Base-by-base conservation (phyloP, 1,284 basidiomycete species). In the Boletus smithii region DNA sequence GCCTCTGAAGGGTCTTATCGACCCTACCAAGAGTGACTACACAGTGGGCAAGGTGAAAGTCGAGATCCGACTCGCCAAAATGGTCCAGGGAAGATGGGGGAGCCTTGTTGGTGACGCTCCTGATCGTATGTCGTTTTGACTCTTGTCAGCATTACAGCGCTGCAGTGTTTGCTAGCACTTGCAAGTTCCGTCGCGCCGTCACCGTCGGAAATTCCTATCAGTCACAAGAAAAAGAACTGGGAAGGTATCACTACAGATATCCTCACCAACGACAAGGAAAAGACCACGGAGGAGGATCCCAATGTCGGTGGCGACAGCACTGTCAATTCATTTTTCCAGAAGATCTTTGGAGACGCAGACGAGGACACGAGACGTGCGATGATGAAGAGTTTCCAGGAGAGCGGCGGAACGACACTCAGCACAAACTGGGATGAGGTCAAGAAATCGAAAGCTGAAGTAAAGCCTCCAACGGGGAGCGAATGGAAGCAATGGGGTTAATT, bases 381-480 rank as follows among this genome's bases (percentile, higher is more conserved):
- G 92, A 83, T 97, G 82, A 97, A 97, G 78, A 93, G 90, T 64
- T 97, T 90, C 65, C 77, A 79, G 49, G 92, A 95, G 72, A 91
- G 88, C 56, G 91, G 91, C 7, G 92, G 94, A 3, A 97, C 94
- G 8, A 85, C 91, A 0, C 74, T 97, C 36, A 93, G 89, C 70
- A 97, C 94, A 0, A 92, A 97, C 67, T 97, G 94, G 94, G 80
- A 81, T 5, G 89, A 91, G 54, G 91, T 97, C 8, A 74, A 70
- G 53, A 88, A 88, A 71, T 76, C 62, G 24, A 69, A 63, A 35
- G 82, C 88, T 2, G 77, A 81, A 27, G 83, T 91, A 26, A 87
- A 89, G 64, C 88, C 92, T 2, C 92, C 91, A 40, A 62, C 79
- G 51, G 91, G 92, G 8, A 80, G 85, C 56, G 88, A 91, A 66